phyloP scores from a whole-genome alignment of 345 rosid genomes.

The Anastatica hierochuntica region DNA sequence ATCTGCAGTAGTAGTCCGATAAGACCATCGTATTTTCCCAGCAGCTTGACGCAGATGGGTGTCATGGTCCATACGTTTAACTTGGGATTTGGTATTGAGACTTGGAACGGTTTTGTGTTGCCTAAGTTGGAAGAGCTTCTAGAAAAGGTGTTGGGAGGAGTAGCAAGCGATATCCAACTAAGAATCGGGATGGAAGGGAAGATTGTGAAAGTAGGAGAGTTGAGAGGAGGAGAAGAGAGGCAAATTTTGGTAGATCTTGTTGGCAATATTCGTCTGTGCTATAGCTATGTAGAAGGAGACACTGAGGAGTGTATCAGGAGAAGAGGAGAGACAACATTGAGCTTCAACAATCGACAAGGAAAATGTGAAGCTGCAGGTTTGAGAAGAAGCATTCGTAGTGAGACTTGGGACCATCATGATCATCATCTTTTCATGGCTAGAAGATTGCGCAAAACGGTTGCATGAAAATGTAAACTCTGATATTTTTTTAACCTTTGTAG shows the following conservation, averaged over 20 bases:
- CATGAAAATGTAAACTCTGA: slow-evolving; percentile 44
- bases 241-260: slow-evolving; percentile 47
- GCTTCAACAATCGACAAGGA: no score
- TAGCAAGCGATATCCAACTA: slow-evolving; percentile 51
- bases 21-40: slow-evolving; percentile 29
- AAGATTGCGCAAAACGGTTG: slow-evolving; percentile 81
- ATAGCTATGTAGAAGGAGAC: slow-evolving; percentile 69
- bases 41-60: slow-evolving; percentile 37
- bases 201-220: slow-evolving; percentile 46
- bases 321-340: slow-evolving; percentile 55
- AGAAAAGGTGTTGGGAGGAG: slow-evolving; percentile 46
- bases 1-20: slow-evolving; percentile 57
- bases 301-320: slow-evolving; percentile 34
- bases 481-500: not conserved
- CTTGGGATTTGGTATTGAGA: slow-evolving; percentile 35
- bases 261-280: slow-evolving; percentile 36
- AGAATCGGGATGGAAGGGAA: slow-evolving; percentile 56
- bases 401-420: slow-evolving; percentile 48
- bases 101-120: slow-evolving; percentile 63
- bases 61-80: slow-evolving; percentile 54
- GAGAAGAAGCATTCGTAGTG: slow-evolving; percentile 47
- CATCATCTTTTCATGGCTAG: slow-evolving; percentile 65
- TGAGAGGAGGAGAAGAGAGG: slow-evolving; percentile 61
- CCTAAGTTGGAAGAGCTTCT: slow-evolving; percentile 74
- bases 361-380: slow-evolving; percentile 35